Evolutionary conservation across 768 basidiomycete genomes (phyloP).

Genomic region (Pulveroboletus ravenelii): DNA sequence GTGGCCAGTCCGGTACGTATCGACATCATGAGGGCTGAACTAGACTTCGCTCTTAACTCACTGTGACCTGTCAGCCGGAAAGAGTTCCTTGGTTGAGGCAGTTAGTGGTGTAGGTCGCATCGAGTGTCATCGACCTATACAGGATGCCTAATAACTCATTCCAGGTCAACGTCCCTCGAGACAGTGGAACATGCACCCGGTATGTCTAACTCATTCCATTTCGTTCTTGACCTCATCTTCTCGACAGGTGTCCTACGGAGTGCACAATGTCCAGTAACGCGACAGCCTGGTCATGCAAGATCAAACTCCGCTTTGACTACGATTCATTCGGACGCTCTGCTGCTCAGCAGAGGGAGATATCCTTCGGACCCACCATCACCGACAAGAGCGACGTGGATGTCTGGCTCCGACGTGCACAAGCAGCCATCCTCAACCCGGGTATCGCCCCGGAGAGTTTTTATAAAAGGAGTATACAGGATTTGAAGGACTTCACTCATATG

Average conservation of each 20-base stretch:
- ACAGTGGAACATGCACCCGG: constrained; percentile 59
- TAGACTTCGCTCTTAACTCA: neutral
- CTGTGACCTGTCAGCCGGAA: constrained; percentile 40
- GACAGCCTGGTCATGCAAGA: constrained; percentile 40
- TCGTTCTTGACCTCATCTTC: neutral
- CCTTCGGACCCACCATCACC: constrained; percentile 31
- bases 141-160: neutral
- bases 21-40: neutral
- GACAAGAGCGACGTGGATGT: constrained; percentile 34
- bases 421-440: constrained; percentile 38
- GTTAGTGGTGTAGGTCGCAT: constrained; percentile 44
- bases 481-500: constrained; percentile 19
- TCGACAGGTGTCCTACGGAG: constrained; percentile 48
- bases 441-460: constrained; percentile 16
- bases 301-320: constrained; percentile 38
- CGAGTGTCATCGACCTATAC: neutral
- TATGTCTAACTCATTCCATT: constrained; percentile 9
- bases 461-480: constrained; percentile 20
- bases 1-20: constrained; percentile 48
- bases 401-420: constrained; percentile 43
- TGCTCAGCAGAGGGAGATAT: constrained; percentile 1
- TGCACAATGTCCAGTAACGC: constrained; percentile 42
- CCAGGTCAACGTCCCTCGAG: constrained; percentile 58
- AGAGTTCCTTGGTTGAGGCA: constrained; percentile 57
- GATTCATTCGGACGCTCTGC: constrained; percentile 26